Evolutionary conservation across 192 early-diverging fungal species (phyloP).

Genomic region (Coemansia guatemalensis): DNA sequence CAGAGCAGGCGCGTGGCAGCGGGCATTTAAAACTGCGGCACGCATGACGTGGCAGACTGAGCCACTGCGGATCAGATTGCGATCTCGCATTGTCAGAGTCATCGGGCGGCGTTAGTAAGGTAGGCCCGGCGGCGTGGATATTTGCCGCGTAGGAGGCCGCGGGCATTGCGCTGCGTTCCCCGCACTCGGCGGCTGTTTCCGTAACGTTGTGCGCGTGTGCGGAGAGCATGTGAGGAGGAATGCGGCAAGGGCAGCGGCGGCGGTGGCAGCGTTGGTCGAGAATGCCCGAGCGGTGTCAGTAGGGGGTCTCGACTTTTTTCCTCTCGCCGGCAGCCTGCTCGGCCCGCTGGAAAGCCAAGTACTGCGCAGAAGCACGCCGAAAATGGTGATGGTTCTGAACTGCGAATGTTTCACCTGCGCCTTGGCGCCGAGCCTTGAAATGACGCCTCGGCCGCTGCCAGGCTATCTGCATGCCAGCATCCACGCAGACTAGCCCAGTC

Average conservation of each 20-base stretch:
- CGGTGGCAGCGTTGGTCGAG: not conserved
- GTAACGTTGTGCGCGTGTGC: not conserved
- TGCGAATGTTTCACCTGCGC: constrained; percentile 31
- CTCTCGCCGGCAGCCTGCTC: not conserved
- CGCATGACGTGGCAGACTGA: not conserved
- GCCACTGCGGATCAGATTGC: not conserved
- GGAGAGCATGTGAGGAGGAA: not conserved
- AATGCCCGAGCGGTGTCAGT: not conserved
- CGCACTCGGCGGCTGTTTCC: not conserved
- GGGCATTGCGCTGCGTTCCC: not conserved
- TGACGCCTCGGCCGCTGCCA: not conserved
- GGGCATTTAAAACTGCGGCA: not conserved
- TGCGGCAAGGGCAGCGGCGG: not conserved
- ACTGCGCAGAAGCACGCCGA: constrained; percentile 4
- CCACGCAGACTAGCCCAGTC: not conserved
- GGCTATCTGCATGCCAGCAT: not conserved
- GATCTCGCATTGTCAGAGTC: not conserved
- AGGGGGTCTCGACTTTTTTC: not conserved
- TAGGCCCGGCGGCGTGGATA: not conserved
- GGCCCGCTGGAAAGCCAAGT: not conserved
- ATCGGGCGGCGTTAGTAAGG: not conserved
- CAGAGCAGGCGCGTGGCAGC: no score
- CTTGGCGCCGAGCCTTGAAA: constrained; percentile 3
- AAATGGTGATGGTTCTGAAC: constrained; percentile 19
- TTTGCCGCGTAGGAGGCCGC: not conserved